Conservation (phyloP, 176 grass and related monocot species). For the Lolium perenne region DNA sequence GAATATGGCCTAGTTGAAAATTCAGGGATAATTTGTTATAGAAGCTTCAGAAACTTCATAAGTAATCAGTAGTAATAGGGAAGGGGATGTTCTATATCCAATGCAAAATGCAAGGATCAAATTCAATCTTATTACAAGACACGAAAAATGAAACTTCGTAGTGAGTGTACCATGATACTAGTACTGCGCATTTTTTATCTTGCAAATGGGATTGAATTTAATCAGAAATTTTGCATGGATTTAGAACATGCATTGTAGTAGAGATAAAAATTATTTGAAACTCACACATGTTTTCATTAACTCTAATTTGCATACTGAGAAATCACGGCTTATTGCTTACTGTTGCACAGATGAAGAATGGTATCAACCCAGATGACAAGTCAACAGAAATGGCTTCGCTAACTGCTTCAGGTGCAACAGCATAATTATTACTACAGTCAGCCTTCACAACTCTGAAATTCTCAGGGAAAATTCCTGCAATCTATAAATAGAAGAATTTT, state of each 20-base stretch:
- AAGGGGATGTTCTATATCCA: neutral
- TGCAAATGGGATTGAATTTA: neutral
- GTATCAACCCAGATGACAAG: conserved; percentile 66
- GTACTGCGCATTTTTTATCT: neutral
- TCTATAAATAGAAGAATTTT: conserved; percentile 47
- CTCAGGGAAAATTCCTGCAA: conserved; percentile 80
- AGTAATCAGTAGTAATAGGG: neutral
- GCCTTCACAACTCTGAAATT: conserved; percentile 65
- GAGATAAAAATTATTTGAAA: neutral
- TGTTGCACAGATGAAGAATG: conserved; percentile 78
- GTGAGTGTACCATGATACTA: neutral
- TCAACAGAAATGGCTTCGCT: conserved; percentile 53
- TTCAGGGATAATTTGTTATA: neutral
- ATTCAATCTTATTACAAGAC: conserved; percentile 3
- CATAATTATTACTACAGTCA: conserved; percentile 49
- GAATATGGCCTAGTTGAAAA: neutral
- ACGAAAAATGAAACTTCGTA: neutral
- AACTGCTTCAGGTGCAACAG: conserved; percentile 54
- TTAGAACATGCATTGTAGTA: neutral
- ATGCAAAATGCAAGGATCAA: conserved; percentile 10
- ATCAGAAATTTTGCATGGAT: neutral
- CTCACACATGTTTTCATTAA: conserved; percentile 7
- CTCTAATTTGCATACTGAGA: conserved; percentile 11
- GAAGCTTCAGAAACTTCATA: neutral
- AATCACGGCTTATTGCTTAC: conserved; percentile 51